Conservation (phyloP, 257 asterid genomes). For the Lycium barbarum region DNA sequence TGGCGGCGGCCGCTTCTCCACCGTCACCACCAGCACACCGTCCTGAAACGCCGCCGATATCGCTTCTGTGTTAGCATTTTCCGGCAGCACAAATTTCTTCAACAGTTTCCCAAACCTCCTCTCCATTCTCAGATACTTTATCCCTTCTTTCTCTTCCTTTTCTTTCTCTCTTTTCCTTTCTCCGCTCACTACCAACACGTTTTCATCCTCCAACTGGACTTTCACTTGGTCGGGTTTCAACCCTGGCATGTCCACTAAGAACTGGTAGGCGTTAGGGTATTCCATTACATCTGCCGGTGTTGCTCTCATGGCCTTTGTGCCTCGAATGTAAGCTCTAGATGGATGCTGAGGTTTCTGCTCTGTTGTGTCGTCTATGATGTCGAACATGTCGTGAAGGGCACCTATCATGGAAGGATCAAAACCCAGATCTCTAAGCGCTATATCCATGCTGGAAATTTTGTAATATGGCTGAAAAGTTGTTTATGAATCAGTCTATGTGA, state of each 20-base stretch:
- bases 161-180: conserved; percentile 38
- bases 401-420: conserved; percentile 31
- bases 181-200: conserved; percentile 31
- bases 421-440: conserved; percentile 41
- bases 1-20: conserved; percentile 35
- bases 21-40: conserved; percentile 44
- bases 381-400: conserved; percentile 43
- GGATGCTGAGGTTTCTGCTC: conserved; percentile 36
- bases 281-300: conserved; percentile 47
- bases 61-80: conserved; percentile 32
- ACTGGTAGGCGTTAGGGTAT: conserved; percentile 31
- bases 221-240: conserved; percentile 35
- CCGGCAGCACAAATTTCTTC: conserved; percentile 46
- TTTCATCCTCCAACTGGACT: conserved; percentile 46
- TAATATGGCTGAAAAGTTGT: neutral
- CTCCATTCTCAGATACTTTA: conserved; percentile 41
- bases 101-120: conserved; percentile 40
- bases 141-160: conserved; percentile 27
- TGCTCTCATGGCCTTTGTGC: conserved; percentile 42
- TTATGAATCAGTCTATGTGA: neutral
- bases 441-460: conserved; percentile 31
- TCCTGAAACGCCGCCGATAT: conserved; percentile 34
- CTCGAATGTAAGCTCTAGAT: conserved; percentile 35
- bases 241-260: conserved; percentile 52
- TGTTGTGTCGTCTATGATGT: conserved; percentile 19